A percentile compares a stretch with the other conserved stretches of the same genome.
These are phyloP conservation scores for Backusella circina DNA, from an alignment of 192 early-diverging fungal species.

Conservation along the genomic window DNA sequence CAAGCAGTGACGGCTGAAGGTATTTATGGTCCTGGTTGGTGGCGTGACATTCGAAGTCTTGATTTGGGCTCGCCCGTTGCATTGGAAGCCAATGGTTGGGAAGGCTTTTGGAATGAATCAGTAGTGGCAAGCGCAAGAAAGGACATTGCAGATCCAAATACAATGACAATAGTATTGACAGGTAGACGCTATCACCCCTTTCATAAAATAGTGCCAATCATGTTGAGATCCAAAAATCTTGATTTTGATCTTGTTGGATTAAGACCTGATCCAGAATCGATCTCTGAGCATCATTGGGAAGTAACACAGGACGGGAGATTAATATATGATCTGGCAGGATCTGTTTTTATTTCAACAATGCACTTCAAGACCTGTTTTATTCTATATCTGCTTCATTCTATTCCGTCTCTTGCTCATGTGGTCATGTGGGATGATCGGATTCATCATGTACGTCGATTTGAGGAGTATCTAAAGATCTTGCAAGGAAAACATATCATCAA, in stretches of 20 bases:
- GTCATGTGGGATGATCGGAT: constrained; percentile 31
- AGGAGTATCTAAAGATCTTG: constrained; percentile 7
- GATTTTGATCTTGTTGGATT: constrained; percentile 28
- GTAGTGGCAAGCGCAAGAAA: constrained; percentile 17
- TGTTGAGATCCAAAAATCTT: constrained; percentile 16
- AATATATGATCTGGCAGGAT: background rate
- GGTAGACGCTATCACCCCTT: constrained; percentile 33
- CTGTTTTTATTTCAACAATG: constrained; percentile 23
- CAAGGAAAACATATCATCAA: background rate
- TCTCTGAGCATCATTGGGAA: background rate
- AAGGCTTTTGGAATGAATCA: constrained; percentile 32
- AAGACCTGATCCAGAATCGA: constrained; percentile 29
- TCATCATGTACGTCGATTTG: constrained; percentile 12
- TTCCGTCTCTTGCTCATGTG: constrained; percentile 17
- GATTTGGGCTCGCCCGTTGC: constrained; percentile 12
- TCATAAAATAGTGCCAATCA: background rate
- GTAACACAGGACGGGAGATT: background rate
- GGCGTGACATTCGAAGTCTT: constrained; percentile 29
- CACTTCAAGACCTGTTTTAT: constrained; percentile 31
- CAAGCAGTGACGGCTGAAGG: constrained; percentile 9
- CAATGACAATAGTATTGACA: constrained; percentile 25
- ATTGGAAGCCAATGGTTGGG: constrained; percentile 19
- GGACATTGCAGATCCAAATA: constrained; percentile 14
- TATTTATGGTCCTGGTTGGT: constrained; percentile 29
- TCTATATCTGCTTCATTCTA: constrained; percentile 1